A percentile compares a stretch with the other conserved stretches of the same genome.
These are phyloP conservation scores for Fraxinus excelsior DNA, from an alignment of 257 asterid genomes.

Conservation along the genomic window DNA sequence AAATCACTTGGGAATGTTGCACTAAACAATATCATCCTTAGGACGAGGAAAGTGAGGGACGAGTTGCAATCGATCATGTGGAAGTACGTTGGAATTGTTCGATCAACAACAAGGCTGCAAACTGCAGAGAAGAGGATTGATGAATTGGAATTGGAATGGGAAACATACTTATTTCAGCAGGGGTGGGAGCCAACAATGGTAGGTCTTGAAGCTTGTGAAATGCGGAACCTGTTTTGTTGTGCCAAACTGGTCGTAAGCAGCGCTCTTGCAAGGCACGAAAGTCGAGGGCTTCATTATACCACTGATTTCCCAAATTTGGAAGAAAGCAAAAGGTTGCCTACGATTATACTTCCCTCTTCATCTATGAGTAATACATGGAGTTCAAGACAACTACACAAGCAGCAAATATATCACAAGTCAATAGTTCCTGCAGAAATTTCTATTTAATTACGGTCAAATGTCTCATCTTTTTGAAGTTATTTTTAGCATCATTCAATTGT, in stretches of 20 bases:
- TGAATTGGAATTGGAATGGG: slow-evolving; percentile 90
- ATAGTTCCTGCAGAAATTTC: slow-evolving; percentile 35
- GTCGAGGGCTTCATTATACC: slow-evolving; percentile 92
- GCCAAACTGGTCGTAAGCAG: slow-evolving; percentile 90
- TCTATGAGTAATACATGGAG: slow-evolving; percentile 72
- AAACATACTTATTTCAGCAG: slow-evolving; percentile 68
- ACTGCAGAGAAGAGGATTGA: slow-evolving; percentile 76
- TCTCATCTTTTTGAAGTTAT: neutral
- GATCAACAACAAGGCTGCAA: slow-evolving; percentile 75
- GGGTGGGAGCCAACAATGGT: slow-evolving; percentile 98
- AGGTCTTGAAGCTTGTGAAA: slow-evolving; percentile 86
- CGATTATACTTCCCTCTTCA: slow-evolving; percentile 73
- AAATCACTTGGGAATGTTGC: slow-evolving; percentile 45
- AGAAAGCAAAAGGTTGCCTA: slow-evolving; percentile 91
- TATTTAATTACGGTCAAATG: neutral
- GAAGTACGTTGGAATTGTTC: slow-evolving; percentile 85
- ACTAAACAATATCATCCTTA: slow-evolving; percentile 34
- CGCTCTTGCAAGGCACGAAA: slow-evolving; percentile 87
- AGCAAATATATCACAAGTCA: slow-evolving; percentile 39
- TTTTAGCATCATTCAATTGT: neutral
- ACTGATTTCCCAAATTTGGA: slow-evolving; percentile 71
- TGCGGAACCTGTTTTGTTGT: slow-evolving; percentile 92
- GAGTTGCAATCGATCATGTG: slow-evolving; percentile 81
- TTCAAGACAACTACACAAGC: slow-evolving; percentile 71
- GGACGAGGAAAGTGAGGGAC: slow-evolving; percentile 73